Evolutionary conservation across 768 basidiomycete genomes (phyloP), one percentile per base, ranked within the genome.

Genomic region (Lentinus brumalis): DNA sequence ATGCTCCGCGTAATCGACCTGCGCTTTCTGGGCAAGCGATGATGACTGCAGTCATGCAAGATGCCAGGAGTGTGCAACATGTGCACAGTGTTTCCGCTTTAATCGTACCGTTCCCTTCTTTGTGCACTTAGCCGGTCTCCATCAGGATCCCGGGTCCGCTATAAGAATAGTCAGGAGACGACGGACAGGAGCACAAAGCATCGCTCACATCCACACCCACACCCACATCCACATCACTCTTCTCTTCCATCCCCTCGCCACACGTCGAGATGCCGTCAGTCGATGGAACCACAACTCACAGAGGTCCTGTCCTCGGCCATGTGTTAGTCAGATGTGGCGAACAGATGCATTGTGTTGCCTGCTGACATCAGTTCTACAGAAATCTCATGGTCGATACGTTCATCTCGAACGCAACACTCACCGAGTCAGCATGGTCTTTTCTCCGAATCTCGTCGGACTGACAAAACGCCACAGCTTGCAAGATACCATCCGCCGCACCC

Each of bases 301-400:
- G 15, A 39, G 46, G 12, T 29, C 53, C 56, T 10, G 49, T 56
- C 14, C 61, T 67, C 10, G 63, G 63, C 1, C 66, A 67, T 63
- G 66, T 67, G 66, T 67, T 10, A 50, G 66, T 60, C n/a, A n/a
- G 16, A 5, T 18, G 15, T 11, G 12, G 1, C 38, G 1, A 41
- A n/a, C 31, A 14, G 9, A n/a, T 15, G 14, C 3, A 7, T 14
- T 11, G 42, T 18, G 41, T 7, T 21, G 15, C 32, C 49, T 15
- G 32, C 53, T 58, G 16, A 58, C 57, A 6, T 47, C 35, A 30
- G 11, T 26, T 15, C 38, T 49, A 40, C 70, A 89, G 88, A 11
- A 88, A 88, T 69, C 80, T 87, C 60, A 89, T 89, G 88, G 78
- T 88, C 26, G 91, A 92, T 70, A 90, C 86, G 1, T 83, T 91